Conservation (phyloP, 345 rosid genomes). For the Ceriops zippeliana region DNA sequence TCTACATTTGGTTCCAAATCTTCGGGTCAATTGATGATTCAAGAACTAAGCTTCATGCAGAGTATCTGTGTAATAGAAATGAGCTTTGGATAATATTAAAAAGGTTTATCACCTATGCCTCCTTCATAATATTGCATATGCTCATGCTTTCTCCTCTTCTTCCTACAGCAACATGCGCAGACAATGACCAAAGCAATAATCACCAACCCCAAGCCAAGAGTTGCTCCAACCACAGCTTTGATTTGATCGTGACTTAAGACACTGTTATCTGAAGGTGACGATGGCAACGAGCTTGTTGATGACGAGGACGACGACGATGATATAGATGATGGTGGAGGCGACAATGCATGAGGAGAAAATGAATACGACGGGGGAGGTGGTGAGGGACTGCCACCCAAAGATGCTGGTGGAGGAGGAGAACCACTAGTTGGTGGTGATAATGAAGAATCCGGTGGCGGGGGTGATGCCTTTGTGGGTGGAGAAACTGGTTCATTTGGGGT, state of each 20-base stretch:
- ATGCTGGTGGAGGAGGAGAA: not conserved
- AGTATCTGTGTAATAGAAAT: too few relatives aligned
- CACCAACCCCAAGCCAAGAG: conserved; percentile 47
- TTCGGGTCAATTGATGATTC: too few relatives aligned
- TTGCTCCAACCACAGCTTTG: conserved; percentile 40
- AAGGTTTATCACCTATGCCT: not conserved
- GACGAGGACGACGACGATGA: conserved; percentile 14
- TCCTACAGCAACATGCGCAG: conserved; percentile 34
- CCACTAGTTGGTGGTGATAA: conserved; percentile 10
- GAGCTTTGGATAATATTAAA: not conserved
- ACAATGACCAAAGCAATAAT: conserved; percentile 38
- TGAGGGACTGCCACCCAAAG: not conserved
- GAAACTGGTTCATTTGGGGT: conserved; percentile 13
- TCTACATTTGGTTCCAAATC: too few relatives aligned
- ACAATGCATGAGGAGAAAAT: not conserved
- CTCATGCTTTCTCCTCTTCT: conserved; percentile 40
- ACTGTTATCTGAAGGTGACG: conserved; percentile 11
- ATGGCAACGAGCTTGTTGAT: not conserved
- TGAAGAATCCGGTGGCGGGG: conserved; percentile 10
- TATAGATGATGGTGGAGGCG: conserved; percentile 16
- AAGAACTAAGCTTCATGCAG: too few relatives aligned
- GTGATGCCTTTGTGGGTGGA: conserved; percentile 20
- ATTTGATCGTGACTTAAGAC: conserved; percentile 19
- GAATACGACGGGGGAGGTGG: conserved; percentile 12
- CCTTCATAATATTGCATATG: conserved; percentile 38